Conservation (phyloP, 2,329 filamentous ascomycete genomes). For the Dactylella cylindrospora region DNA sequence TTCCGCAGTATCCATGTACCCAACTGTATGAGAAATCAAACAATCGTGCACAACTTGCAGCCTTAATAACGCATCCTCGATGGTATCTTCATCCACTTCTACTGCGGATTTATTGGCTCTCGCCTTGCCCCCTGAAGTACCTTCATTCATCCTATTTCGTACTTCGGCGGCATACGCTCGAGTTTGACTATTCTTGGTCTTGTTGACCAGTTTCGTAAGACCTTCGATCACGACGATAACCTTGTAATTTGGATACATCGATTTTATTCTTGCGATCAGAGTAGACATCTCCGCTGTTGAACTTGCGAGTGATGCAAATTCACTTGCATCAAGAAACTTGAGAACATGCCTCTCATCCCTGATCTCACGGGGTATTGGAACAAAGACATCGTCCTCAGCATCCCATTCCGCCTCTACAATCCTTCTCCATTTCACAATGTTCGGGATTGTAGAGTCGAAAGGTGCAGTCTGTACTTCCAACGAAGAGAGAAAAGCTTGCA, state of each 20-base stretch:
- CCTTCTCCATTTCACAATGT: constrained; percentile 67
- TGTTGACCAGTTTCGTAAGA: constrained; percentile 65
- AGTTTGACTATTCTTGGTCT: constrained; percentile 68
- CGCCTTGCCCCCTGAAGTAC: constrained; percentile 46
- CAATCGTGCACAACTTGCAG: constrained; percentile 69
- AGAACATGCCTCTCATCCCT: constrained; percentile 63
- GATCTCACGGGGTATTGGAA: constrained; percentile 58
- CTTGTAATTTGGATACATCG: constrained; percentile 58
- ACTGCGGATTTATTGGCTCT: constrained; percentile 22
- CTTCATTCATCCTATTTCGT: constrained; percentile 54
- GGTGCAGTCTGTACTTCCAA: constrained; percentile 56
- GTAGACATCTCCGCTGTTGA: constrained; percentile 58
- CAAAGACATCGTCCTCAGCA: constrained; percentile 64
- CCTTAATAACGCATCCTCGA: constrained; percentile 71
- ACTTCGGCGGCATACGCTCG: constrained; percentile 68
- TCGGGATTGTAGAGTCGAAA: constrained; percentile 44
- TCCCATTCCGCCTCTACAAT: constrained; percentile 67
- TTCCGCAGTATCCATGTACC: constrained; percentile 65
- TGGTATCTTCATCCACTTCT: constrained; percentile 64
- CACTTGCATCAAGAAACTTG: constrained; percentile 63
- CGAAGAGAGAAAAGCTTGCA: constrained; percentile 58
- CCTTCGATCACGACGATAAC: constrained; percentile 74
- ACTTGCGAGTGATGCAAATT: constrained; percentile 65
- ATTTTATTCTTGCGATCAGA: constrained; percentile 62
- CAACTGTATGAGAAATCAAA: constrained; percentile 69